phyloP scores from a whole-genome alignment of 202 grass and related monocot species.

The Setaria viridis region DNA sequence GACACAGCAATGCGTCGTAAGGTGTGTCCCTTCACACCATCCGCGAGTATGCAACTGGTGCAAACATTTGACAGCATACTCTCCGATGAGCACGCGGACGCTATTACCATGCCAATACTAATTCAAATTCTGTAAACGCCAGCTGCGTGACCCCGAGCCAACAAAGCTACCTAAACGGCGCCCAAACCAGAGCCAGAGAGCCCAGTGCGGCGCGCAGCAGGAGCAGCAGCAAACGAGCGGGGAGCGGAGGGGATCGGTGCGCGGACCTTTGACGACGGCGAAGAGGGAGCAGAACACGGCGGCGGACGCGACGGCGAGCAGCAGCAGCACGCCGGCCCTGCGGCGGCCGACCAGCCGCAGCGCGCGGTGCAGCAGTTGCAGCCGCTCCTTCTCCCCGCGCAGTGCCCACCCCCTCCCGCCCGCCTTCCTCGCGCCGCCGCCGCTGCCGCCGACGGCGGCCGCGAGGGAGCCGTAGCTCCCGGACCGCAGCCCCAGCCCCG shows the following conservation, averaged over 20 bases:
- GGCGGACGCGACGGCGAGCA: constrained; percentile 66
- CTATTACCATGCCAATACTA: background rate
- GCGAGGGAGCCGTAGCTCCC: constrained; percentile 65
- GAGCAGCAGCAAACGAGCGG: background rate
- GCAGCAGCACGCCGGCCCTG: constrained; percentile 65
- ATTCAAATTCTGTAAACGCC: constrained; percentile 29
- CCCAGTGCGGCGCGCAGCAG: background rate
- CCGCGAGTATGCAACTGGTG: background rate
- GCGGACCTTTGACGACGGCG: constrained; percentile 73
- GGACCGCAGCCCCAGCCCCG: constrained; percentile 68
- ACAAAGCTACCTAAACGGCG: background rate
- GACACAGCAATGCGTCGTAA: background rate
- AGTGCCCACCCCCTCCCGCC: constrained; percentile 35
- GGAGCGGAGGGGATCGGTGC: background rate
- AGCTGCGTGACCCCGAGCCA: constrained; percentile 30
- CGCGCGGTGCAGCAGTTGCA: constrained; percentile 69
- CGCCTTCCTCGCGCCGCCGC: constrained; percentile 21
- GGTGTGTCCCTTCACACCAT: constrained; percentile 33
- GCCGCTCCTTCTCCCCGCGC: constrained; percentile 65
- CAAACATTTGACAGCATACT: constrained; percentile 26
- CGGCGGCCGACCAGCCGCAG: constrained; percentile 65
- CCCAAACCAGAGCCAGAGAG: background rate
- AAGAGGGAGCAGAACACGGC: constrained; percentile 71
- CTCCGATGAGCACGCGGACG: background rate
- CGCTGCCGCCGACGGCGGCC: background rate